Evolutionary conservation across 2,329 filamentous ascomycete genomes (phyloP), one percentile per base, ranked within the genome.

Genomic region (Cladosporium sp.): DNA sequence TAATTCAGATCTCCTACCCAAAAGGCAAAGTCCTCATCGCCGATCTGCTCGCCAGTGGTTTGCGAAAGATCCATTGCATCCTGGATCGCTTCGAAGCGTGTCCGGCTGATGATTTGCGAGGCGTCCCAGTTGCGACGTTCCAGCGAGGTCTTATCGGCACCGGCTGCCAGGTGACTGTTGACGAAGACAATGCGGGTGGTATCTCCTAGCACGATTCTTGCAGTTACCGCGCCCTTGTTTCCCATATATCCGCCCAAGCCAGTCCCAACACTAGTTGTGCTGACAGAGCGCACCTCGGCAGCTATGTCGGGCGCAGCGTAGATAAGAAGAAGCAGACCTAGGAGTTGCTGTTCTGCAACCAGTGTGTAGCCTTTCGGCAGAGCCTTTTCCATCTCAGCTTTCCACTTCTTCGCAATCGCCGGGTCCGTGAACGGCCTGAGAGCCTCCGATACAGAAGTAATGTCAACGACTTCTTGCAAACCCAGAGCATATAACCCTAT

Each of bases 1-100:
- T 97, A 99, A 71, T 99, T 99, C 40, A 99, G 79, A 71, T 99
- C 94, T 6, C 94, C 94, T 68, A 96, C 90, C 91, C 93, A 97
- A 68, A 99, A 97, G 0, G 87, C 85, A 74, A 97, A 91, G 68
- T 99, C 94, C 63, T 96, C 93, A 37, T 95, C 89, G 1, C 90
- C 92, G 62, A 99, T 87, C 35, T 78, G 83, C 20, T 87, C 83
- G n/a, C 86, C 84, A 36, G 74, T 71, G 2, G 70, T 73, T 58
- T 81, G 77, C 2, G 85, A 79, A 1, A 83, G 76, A 5, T 88
- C 83, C 8, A 89, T 86, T 0, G 81, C 77, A 58, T 87, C 82
- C 37, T 78, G 78, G 6, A 95, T 82, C 0, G 91, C 86, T 6
- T 88, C 84, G 66, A 97, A 97, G 61, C 84, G 86, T 1, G 90